phyloP scores from a whole-genome alignment of 176 grass and related monocot species.

The Aegilops sharonensis region DNA sequence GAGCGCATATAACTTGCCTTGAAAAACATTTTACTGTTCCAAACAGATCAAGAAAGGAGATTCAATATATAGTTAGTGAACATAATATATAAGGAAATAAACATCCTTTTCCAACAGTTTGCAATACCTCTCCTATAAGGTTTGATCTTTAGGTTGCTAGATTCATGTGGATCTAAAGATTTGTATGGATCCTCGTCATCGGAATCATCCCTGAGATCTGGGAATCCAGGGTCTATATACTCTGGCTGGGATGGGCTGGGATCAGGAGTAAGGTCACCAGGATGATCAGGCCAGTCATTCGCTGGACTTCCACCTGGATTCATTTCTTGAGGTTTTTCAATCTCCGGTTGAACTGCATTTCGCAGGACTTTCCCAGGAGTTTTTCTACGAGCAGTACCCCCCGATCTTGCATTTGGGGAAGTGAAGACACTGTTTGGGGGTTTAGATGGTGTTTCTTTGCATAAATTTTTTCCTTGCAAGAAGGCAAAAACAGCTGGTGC shows the following conservation, averaged over 20 bases:
- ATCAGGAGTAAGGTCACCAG: slow-evolving; percentile 25
- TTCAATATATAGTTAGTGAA: slow-evolving; percentile 8
- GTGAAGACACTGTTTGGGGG: slow-evolving; percentile 29
- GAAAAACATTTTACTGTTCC: slow-evolving; percentile 62
- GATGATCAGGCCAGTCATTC: slow-evolving; percentile 25
- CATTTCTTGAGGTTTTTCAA: slow-evolving; percentile 17
- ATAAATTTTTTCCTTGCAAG: slow-evolving; percentile 53
- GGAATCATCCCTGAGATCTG: slow-evolving; percentile 53
- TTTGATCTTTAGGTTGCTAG: slow-evolving; percentile 73
- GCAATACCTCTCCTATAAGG: slow-evolving; percentile 73
- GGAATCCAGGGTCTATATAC: slow-evolving; percentile 41
- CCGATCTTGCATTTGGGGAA: slow-evolving; percentile 62
- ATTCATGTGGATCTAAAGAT: slow-evolving; percentile 81
- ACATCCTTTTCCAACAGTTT: slow-evolving; percentile 7
- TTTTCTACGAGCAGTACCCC: slow-evolving; percentile 39
- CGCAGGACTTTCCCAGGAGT: slow-evolving; percentile 35
- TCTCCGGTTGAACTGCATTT: slow-evolving; percentile 21
- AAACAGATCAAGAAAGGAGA: slow-evolving; percentile 35
- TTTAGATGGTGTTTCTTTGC: slow-evolving; percentile 56
- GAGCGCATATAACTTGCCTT: slow-evolving; percentile 32
- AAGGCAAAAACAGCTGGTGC: slow-evolving; percentile 77
- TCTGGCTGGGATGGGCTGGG: slow-evolving; percentile 40
- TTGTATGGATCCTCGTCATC: slow-evolving; percentile 80
- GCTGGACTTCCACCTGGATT: slow-evolving; percentile 36
- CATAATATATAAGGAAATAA: slow-evolving; percentile 23